Conservation (phyloP, 768 basidiomycete genomes). For the Lactarius psammicola region DNA sequence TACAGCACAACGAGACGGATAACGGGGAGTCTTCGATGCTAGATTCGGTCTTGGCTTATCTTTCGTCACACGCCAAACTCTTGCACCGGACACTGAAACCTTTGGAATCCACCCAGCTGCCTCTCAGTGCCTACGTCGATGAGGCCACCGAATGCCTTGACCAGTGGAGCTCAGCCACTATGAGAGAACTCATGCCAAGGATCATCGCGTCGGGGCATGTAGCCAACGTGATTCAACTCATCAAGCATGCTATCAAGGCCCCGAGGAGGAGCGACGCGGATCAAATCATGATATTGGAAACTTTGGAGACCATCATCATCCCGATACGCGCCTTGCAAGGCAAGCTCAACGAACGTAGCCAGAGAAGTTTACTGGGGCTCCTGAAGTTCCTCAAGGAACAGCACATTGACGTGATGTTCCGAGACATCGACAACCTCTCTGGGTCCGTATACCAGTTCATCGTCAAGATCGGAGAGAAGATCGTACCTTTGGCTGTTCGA, state of each 20-base stretch:
- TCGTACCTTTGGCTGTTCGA: neutral
- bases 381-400: neutral
- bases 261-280: neutral
- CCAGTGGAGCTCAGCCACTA: conserved; percentile 3
- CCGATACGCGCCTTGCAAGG: neutral
- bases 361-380: conserved; percentile 1
- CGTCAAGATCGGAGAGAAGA: conserved; percentile 2
- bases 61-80: conserved; percentile 2
- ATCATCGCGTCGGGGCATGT: conserved; percentile 12
- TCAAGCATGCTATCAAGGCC: neutral
- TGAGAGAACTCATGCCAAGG: conserved; percentile 1
- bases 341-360: conserved; percentile 1
- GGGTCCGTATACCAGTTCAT: neutral
- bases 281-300: conserved; percentile 1
- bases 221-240: conserved; percentile 7
- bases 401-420: neutral
- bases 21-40: neutral
- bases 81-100: conserved; percentile 1
- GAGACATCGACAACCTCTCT: conserved; percentile 1
- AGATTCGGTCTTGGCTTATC: conserved; percentile 1
- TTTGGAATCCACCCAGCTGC: neutral
- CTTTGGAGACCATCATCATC: neutral
- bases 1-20: conserved; percentile 2
- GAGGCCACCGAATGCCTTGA: conserved; percentile 8
- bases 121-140: neutral